These are phyloP conservation scores for Porcisia hertigi DNA, from an alignment of 208 protist genomes.

Conservation along the genomic window DNA sequence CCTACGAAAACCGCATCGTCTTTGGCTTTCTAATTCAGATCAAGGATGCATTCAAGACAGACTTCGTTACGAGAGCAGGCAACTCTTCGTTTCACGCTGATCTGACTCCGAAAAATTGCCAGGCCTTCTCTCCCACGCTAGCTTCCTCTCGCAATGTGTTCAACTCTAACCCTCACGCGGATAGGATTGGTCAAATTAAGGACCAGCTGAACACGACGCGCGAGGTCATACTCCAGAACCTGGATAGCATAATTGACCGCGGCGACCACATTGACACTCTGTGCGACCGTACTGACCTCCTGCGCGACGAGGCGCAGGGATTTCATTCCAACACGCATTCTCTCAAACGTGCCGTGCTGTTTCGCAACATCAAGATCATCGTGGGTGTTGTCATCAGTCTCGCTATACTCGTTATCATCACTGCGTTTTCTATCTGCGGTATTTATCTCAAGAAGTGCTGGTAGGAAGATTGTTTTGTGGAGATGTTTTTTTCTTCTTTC, in stretches of 20 bases:
- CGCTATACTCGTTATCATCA: slow-evolving; percentile 55
- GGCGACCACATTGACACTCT: slow-evolving; percentile 85
- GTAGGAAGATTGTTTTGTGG: neutral
- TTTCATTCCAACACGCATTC: slow-evolving; percentile 59
- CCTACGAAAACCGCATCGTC: slow-evolving; percentile 57
- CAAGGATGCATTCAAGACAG: slow-evolving; percentile 65
- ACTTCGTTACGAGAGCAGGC: slow-evolving; percentile 56
- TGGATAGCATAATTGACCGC: slow-evolving; percentile 80
- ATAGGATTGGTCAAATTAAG: slow-evolving; percentile 76
- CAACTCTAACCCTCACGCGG: slow-evolving; percentile 69
- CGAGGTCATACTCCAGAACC: slow-evolving; percentile 83
- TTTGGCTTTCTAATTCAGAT: slow-evolving; percentile 76
- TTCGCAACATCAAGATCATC: slow-evolving; percentile 71
- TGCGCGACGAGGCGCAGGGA: slow-evolving; percentile 62
- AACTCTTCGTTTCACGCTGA: slow-evolving; percentile 50
- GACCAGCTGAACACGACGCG: slow-evolving; percentile 73
- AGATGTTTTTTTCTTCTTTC: neutral
- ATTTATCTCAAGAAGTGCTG: slow-evolving; percentile 78
- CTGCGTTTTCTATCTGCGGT: slow-evolving; percentile 63
- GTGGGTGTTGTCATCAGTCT: slow-evolving; percentile 59
- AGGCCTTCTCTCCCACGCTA: slow-evolving; percentile 47
- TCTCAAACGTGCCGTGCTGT: slow-evolving; percentile 58
- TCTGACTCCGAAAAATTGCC: slow-evolving; percentile 44
- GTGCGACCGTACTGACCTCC: slow-evolving; percentile 73
- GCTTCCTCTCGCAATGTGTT: slow-evolving; percentile 35